Conservation (phyloP, 2,329 filamentous ascomycete genomes). For the Exophiala sp. region DNA sequence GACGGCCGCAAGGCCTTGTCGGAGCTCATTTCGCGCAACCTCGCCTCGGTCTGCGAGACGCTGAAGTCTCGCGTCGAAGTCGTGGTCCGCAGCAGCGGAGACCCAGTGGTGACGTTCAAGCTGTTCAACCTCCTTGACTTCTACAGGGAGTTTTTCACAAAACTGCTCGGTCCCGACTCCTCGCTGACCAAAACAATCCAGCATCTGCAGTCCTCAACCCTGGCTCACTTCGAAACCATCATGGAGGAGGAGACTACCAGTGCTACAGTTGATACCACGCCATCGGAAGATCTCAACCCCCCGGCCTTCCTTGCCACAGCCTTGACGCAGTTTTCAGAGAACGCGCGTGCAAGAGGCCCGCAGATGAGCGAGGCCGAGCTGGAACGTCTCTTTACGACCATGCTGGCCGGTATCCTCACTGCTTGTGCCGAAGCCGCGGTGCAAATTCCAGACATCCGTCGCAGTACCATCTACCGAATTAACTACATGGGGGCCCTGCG, state of each 20-base stretch:
- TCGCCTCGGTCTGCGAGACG: conserved; percentile 73
- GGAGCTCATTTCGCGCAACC: conserved; percentile 77
- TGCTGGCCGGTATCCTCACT: conserved; percentile 80
- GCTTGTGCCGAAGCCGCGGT: conserved; percentile 63
- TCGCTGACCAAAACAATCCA: conserved; percentile 18
- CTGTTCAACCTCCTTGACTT: conserved; percentile 84
- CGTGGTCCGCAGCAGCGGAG: conserved; percentile 86
- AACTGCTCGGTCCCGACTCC: conserved; percentile 57
- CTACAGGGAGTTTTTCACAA: conserved; percentile 78
- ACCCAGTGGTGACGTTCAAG: conserved; percentile 81
- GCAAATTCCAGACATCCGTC: conserved; percentile 31
- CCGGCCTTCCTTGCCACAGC: conserved; percentile 21
- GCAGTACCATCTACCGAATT: conserved; percentile 46
- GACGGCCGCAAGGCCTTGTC: conserved; percentile 76
- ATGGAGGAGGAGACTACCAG: conserved; percentile 19
- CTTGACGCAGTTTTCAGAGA: conserved; percentile 48
- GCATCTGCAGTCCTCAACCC: conserved; percentile 38
- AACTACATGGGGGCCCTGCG: conserved; percentile 49
- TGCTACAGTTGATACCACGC: conserved; percentile 4
- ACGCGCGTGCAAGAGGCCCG: conserved; percentile 22
- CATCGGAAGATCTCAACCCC: conserved; percentile 19
- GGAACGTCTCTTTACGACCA: conserved; percentile 67
- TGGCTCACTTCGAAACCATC: conserved; percentile 39
- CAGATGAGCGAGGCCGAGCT: conserved; percentile 55
- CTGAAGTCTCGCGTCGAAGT: conserved; percentile 86